These are phyloP conservation scores for Dorcoceras hygrometricum DNA, from an alignment of 257 asterid genomes.

Conservation along the genomic window DNA sequence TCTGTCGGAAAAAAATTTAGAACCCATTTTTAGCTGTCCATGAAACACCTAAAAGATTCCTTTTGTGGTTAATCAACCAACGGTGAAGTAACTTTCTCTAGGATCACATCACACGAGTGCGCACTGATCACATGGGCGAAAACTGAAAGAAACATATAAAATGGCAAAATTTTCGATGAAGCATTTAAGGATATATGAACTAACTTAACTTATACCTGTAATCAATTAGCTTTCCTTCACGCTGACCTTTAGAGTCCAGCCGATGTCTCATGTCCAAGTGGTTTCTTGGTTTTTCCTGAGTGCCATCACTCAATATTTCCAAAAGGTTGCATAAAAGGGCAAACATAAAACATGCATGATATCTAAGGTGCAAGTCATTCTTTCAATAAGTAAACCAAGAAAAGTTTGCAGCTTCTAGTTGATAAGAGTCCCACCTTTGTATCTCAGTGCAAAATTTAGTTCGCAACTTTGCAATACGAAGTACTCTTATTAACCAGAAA, in stretches of 20 bases:
- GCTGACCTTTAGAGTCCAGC: constrained; percentile 96
- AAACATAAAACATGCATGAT: constrained; percentile 1
- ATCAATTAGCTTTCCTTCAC: constrained; percentile 93
- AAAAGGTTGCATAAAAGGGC: constrained; percentile 10
- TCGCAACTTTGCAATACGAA: neutral
- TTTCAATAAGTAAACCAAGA: neutral
- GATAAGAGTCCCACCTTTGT: constrained; percentile 8
- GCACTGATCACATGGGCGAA: neutral
- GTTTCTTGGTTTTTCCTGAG: constrained; percentile 90
- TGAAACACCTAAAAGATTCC: neutral
- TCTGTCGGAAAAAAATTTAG: constrained; percentile 42
- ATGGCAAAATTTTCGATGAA: neutral
- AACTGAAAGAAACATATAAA: too few relatives aligned
- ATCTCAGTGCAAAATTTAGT: constrained; percentile 2
- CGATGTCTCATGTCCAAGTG: constrained; percentile 97
- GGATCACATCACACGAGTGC: neutral
- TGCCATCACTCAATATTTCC: constrained; percentile 16
- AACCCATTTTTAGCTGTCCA: constrained; percentile 18
- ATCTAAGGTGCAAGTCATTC: neutral
- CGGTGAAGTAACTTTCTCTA: neutral
- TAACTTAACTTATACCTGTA: constrained; percentile 57
- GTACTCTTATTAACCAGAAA: neutral
- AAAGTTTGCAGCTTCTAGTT: constrained; percentile 9
- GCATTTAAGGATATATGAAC: constrained; percentile 6
- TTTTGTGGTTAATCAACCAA: neutral